Percentiles rank a stretch among this genome's conserved stretches.
Conservation (phyloP, 495 filamentous ascomycete genomes). For the Podospora appendiculata region DNA sequence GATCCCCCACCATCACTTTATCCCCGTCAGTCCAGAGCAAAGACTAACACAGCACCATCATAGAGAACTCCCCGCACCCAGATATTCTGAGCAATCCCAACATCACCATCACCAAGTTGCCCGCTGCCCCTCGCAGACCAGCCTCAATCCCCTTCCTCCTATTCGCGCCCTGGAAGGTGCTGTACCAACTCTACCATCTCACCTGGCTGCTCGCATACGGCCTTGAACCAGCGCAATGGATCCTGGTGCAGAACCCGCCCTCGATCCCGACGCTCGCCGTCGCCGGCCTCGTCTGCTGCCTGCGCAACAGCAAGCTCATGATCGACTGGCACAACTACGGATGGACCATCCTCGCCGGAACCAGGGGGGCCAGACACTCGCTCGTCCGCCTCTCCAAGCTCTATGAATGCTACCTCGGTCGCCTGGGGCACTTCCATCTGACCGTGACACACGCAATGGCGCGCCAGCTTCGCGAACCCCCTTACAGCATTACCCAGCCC, state of each 20-base stretch:
- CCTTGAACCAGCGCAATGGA: conserved; percentile 65
- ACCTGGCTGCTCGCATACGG: conserved; percentile 64
- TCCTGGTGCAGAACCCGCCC: conserved; percentile 91
- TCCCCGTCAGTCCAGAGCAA: conserved; percentile 1
- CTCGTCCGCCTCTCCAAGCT: conserved; percentile 65
- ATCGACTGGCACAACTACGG: conserved; percentile 99
- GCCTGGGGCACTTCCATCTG: conserved; percentile 64
- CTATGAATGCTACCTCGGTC: conserved; percentile 68
- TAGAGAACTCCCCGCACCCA: conserved; percentile 55
- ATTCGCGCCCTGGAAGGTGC: conserved; percentile 75
- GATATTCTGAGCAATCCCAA: conserved; percentile 56
- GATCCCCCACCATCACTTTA: not conserved
- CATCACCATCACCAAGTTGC: conserved; percentile 47
- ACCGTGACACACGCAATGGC: conserved; percentile 88
- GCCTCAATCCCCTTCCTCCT: conserved; percentile 51
- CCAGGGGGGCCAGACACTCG: conserved; percentile 61
- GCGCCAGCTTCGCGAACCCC: conserved; percentile 51
- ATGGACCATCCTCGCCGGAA: conserved; percentile 77
- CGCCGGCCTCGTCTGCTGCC: conserved; percentile 59
- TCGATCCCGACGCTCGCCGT: conserved; percentile 85
- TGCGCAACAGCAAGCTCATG: conserved; percentile 73
- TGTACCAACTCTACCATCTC: conserved; percentile 69
- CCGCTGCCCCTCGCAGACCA: conserved; percentile 22
- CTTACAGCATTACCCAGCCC: conserved; percentile 55
- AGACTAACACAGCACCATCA: conserved; percentile 10